These are phyloP conservation scores for Kazachstania sp. DNA, from an alignment of 1,139 yeast genomes.

Conservation along the genomic window DNA sequence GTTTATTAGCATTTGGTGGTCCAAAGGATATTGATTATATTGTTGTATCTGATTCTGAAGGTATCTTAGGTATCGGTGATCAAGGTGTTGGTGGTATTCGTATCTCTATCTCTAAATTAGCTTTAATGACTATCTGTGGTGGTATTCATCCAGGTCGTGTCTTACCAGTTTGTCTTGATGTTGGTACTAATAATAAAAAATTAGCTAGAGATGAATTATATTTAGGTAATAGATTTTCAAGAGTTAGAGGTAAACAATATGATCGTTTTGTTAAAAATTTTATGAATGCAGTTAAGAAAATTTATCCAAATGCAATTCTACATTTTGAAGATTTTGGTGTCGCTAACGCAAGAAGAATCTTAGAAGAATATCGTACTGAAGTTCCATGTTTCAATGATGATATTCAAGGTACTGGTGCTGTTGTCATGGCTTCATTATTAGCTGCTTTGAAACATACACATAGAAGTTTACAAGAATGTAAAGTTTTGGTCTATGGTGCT, in stretches of 20 bases:
- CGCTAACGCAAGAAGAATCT: constrained; percentile 72
- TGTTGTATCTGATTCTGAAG: constrained; percentile 92
- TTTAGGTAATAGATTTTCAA: constrained; percentile 80
- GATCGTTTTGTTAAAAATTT: constrained; percentile 76
- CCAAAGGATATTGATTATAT: constrained; percentile 83
- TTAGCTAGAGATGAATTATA: constrained; percentile 74
- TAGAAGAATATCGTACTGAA: constrained; percentile 61
- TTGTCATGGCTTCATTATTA: constrained; percentile 86
- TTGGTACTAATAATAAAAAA: constrained; percentile 79
- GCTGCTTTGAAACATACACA: constrained; percentile 76
- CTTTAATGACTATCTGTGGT: constrained; percentile 90
- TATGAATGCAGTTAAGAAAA: constrained; percentile 56
- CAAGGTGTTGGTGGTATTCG: constrained; percentile 97
- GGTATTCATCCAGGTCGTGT: constrained; percentile 95
- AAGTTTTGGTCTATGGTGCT: constrained; percentile 80
- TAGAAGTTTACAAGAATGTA: constrained; percentile 55
- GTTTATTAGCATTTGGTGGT: constrained; percentile 70
- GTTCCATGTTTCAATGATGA: constrained; percentile 93
- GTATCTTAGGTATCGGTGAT: constrained; percentile 93
- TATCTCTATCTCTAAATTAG: constrained; percentile 83
- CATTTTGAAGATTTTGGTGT: constrained; percentile 98
- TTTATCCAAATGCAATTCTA: constrained; percentile 83
- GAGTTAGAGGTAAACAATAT: constrained; percentile 80
- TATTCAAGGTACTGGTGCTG: constrained; percentile 98
- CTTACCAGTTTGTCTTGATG: constrained; percentile 81